These are phyloP conservation scores for Penicillium chermesinum DNA, from an alignment of 495 filamentous ascomycete genomes.

Conservation along the genomic window DNA sequence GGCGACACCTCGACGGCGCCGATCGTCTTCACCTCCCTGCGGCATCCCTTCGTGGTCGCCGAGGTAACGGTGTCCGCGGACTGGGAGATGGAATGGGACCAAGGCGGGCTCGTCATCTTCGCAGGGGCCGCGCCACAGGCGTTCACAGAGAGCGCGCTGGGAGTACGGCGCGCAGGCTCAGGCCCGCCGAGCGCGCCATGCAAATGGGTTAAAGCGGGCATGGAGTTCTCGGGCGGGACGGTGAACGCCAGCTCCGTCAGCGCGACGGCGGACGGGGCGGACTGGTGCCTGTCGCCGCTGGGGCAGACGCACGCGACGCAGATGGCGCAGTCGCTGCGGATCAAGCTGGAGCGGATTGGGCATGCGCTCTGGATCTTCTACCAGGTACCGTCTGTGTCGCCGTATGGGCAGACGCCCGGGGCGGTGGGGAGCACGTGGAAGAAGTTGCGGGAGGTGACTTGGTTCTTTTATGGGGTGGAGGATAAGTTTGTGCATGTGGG, in stretches of 20 bases:
- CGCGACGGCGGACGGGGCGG: conserved; percentile 52
- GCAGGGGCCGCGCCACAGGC: conserved; percentile 61
- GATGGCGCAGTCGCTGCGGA: conserved; percentile 40
- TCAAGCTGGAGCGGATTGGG: conserved; percentile 56
- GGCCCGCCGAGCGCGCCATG: conserved; percentile 22
- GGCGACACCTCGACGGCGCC: conserved; percentile 53
- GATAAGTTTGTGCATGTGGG: conserved; percentile 55
- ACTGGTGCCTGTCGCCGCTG: conserved; percentile 52
- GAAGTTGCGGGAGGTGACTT: conserved; percentile 55
- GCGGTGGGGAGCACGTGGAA: conserved; percentile 47
- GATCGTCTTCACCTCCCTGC: conserved; percentile 52
- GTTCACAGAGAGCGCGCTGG: conserved; percentile 15
- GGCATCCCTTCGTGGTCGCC: conserved; percentile 49
- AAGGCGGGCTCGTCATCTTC: conserved; percentile 72
- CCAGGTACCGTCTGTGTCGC: conserved; percentile 37
- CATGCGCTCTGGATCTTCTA: conserved; percentile 57
- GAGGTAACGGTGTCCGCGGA: conserved; percentile 56
- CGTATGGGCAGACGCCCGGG: conserved; percentile 32
- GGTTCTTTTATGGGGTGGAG: conserved; percentile 58
- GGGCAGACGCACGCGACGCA: conserved; percentile 15
- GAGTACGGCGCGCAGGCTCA: conserved; percentile 6
- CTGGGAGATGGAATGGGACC: conserved; percentile 58
- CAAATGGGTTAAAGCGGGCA: conserved; percentile 58
- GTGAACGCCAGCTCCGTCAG: conserved; percentile 52
- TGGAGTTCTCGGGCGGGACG: conserved; percentile 50